Conservation (phyloP, 306 rosid genomes). For the Vachellia collinsii region DNA sequence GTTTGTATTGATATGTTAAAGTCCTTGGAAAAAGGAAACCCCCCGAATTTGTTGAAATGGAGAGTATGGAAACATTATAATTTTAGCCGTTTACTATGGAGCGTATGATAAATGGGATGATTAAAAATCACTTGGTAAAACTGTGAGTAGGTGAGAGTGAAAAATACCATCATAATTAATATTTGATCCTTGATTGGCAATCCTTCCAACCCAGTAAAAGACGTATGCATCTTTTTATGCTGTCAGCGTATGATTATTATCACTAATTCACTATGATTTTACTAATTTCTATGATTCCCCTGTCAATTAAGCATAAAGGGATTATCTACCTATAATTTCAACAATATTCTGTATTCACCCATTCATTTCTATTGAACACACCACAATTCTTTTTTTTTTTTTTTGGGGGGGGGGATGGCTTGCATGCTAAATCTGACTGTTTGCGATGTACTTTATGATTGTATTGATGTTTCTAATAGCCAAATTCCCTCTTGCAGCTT, state of each 20-base stretch:
- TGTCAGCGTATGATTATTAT: constrained; percentile 11
- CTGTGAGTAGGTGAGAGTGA: constrained; percentile 8
- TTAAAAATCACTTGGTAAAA: constrained; percentile 12
- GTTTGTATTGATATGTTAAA: constrained; percentile 10
- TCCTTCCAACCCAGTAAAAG: background rate
- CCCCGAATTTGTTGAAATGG: background rate
- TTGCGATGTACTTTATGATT: constrained; percentile 9
- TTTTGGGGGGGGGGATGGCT: background rate
- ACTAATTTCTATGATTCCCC: constrained; percentile 12
- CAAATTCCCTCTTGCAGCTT: constrained; percentile 58
- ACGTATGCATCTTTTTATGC: background rate
- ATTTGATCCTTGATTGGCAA: background rate
- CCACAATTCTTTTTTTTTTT: background rate
- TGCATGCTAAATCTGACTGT: constrained; percentile 11
- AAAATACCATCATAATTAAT: constrained; percentile 9
- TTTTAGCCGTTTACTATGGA: background rate
- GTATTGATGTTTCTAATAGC: constrained; percentile 34
- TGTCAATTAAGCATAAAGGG: background rate
- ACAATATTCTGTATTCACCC: background rate
- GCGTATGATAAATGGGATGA: constrained; percentile 15
- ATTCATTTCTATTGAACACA: constrained; percentile 3
- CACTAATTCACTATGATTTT: background rate
- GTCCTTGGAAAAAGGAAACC: background rate
- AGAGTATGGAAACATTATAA: constrained; percentile 13
- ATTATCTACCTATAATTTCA: constrained; percentile 1